Conservation (phyloP, 2,329 filamentous ascomycete species). For the Penicillium sclerotiorum region DNA sequence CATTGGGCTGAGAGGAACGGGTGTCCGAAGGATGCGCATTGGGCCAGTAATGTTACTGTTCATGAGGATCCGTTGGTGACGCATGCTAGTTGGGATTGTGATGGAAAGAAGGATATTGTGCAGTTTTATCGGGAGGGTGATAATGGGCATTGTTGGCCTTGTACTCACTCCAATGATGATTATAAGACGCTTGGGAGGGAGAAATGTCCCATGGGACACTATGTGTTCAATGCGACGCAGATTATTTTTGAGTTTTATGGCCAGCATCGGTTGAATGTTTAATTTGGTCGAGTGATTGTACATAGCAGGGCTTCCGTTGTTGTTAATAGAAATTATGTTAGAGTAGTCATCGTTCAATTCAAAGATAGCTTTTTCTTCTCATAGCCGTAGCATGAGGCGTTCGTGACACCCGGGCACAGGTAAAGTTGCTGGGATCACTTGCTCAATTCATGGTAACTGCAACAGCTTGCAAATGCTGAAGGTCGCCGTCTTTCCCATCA, state of each 20-base stretch:
- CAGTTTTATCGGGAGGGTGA: slow-evolving; percentile 23
- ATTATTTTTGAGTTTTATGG: slow-evolving; percentile 5
- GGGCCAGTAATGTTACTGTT: slow-evolving; percentile 21
- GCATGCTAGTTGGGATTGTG: slow-evolving; percentile 23
- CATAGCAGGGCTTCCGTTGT: too few species aligned
- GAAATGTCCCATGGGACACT: neutral
- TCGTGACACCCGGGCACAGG: too few species aligned
- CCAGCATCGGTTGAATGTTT: slow-evolving; percentile 1
- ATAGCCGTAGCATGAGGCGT: too few species aligned
- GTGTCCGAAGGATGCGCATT: slow-evolving; percentile 13
- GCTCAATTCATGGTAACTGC: too few species aligned
- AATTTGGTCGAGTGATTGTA: too few species aligned
- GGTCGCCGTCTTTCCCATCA: neutral
- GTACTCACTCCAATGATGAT: slow-evolving; percentile 20
- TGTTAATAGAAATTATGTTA: too few species aligned
- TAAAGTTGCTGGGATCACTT: too few species aligned
- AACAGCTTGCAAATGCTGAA: too few species aligned
- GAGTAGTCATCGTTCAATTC: too few species aligned
- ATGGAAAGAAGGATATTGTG: slow-evolving; percentile 18
- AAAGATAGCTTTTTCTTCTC: too few species aligned
- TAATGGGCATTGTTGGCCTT: slow-evolving; percentile 26
- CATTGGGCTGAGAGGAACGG: slow-evolving; percentile 22
- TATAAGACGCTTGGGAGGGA: neutral
- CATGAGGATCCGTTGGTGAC: slow-evolving; percentile 18
- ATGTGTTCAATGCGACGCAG: slow-evolving; percentile 6